Evolutionary conservation across 768 basidiomycete species (phyloP).

Genomic region (Leccinum truebloodii): DNA sequence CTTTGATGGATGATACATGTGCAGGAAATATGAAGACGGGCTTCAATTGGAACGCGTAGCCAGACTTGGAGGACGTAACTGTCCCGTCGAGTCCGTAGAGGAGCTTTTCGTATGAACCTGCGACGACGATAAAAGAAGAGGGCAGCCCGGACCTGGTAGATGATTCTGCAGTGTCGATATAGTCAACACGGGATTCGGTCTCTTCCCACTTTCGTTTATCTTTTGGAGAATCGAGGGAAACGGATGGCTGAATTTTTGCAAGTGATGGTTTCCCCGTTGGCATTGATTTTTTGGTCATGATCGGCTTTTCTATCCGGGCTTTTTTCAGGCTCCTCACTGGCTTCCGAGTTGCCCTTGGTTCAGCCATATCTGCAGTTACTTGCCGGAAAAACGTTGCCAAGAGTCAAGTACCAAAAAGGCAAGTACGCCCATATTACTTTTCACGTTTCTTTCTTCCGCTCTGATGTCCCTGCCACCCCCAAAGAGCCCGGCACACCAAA

Average conservation of each 20-base stretch:
- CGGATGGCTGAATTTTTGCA: not conserved
- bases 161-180: not conserved
- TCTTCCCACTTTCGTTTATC: slow-evolving; percentile 32
- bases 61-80: slow-evolving; percentile 34
- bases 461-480: too few relatives aligned
- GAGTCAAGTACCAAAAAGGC: not conserved
- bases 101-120: slow-evolving; percentile 95
- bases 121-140: slow-evolving; percentile 78
- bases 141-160: slow-evolving; percentile 37
- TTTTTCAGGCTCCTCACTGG: slow-evolving; percentile 26
- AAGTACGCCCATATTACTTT: not conserved
- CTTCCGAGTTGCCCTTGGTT: slow-evolving; percentile 20
- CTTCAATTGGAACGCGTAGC: slow-evolving; percentile 47
- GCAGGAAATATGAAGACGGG: slow-evolving; percentile 97
- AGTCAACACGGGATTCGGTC: not conserved
- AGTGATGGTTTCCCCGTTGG: slow-evolving; percentile 1
- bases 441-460: too few relatives aligned
- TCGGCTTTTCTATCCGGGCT: slow-evolving; percentile 23
- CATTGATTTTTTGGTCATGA: slow-evolving; percentile 1
- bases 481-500: not conserved
- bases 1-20: slow-evolving; percentile 90
- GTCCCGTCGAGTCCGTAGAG: slow-evolving; percentile 86
- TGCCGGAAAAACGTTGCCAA: too few relatives aligned
- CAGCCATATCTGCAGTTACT: slow-evolving; percentile 12
- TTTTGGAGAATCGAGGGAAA: slow-evolving; percentile 22